Conservation (phyloP, 2,329 filamentous ascomycete species). For the Akanthomyces muscarius region DNA sequence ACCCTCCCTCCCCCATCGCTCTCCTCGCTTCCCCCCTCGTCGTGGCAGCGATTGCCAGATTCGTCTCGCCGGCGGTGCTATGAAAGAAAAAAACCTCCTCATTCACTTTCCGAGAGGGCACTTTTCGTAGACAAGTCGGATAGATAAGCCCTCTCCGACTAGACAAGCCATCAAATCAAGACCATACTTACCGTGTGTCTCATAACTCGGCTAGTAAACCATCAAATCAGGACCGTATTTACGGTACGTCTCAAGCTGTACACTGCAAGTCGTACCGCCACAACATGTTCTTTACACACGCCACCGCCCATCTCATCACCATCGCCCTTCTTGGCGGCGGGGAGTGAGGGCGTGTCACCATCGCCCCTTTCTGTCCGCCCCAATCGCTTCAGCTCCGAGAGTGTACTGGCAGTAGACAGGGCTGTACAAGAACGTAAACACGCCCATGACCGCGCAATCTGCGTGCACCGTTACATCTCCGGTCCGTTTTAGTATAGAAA, state of each 20-base stretch:
- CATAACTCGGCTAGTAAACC: too few species aligned
- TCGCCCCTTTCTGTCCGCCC: neutral
- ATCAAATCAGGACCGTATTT: too few species aligned
- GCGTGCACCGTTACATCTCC: neutral
- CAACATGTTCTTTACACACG: neutral
- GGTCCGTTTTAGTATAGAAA: neutral
- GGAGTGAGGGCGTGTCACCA: neutral
- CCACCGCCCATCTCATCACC: neutral
- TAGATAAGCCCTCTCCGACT: neutral
- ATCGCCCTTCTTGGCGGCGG: neutral
- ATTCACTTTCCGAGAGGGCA: neutral
- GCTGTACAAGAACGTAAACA: neutral
- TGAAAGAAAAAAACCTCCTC: neutral
- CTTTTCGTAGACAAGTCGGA: neutral
- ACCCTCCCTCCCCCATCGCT: neutral
- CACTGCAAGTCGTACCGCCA: too few species aligned
- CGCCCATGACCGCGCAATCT: neutral
- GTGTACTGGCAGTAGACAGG: neutral
- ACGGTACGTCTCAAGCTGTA: too few species aligned
- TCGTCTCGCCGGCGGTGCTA: neutral
- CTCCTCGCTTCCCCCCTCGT: too few species aligned
- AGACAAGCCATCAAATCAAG: too few species aligned
- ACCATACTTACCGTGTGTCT: too few species aligned
- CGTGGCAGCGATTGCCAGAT: neutral
- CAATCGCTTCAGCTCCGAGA: conserved; percentile 5